Evolutionary conservation across 2,329 filamentous ascomycete species (phyloP).

Genomic region (Canariomyces notabilis): DNA sequence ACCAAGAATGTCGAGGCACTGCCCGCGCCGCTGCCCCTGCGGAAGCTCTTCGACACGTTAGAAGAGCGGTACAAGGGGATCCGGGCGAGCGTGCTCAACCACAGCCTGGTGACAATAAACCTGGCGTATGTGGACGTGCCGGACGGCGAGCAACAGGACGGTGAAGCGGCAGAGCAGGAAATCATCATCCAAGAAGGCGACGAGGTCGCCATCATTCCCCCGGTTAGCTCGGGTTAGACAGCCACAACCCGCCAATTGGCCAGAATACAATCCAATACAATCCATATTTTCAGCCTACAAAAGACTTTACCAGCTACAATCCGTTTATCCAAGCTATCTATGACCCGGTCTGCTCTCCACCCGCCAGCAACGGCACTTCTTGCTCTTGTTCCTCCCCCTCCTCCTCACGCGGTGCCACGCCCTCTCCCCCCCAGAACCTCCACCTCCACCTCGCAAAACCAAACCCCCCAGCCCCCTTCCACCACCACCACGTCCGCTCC

Average conservation of each 20-base stretch:
- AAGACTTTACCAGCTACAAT: too few relatives aligned
- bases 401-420: too few relatives aligned
- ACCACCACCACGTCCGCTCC: too few relatives aligned
- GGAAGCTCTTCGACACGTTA: conserved; percentile 59
- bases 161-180: conserved; percentile 38
- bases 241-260: too few relatives aligned
- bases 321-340: background rate
- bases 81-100: conserved; percentile 60
- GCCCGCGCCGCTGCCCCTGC: conserved; percentile 59
- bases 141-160: conserved; percentile 32
- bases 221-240: conserved; percentile 72
- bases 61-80: conserved; percentile 69
- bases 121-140: conserved; percentile 72
- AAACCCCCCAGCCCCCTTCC: too few relatives aligned
- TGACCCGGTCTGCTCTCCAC: background rate
- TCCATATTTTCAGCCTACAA: conserved; percentile 2
- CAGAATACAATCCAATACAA: background rate
- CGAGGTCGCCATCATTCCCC: conserved; percentile 82
- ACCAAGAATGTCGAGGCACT: conserved; percentile 61
- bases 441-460: background rate
- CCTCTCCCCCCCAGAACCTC: background rate
- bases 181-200: conserved; percentile 64
- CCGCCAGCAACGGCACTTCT: background rate
- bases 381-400: background rate
- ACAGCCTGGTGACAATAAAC: conserved; percentile 74